These are phyloP conservation scores for Jamesozyma lodderae DNA, from an alignment of 805 yeast species.

Conservation along the genomic window DNA sequence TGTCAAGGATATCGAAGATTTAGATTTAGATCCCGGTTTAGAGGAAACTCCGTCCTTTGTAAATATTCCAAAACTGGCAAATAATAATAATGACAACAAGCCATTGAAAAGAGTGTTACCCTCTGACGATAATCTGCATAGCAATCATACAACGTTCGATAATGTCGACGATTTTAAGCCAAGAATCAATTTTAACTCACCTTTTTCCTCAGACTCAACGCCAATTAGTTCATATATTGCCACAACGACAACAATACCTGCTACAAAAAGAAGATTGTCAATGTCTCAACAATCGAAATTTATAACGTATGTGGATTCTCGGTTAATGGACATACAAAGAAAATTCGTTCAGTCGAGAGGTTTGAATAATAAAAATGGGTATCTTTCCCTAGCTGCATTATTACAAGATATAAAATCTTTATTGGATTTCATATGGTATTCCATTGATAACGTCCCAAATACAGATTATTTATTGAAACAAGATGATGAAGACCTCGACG, in stretches of 20 bases:
- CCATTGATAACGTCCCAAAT: conserved; percentile 35
- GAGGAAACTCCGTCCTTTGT: conserved; percentile 11
- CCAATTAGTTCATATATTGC: conserved; percentile 5
- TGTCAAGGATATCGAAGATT: conserved; percentile 22
- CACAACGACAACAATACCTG: background rate
- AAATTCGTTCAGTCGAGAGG: conserved; percentile 40
- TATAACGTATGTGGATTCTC: conserved; percentile 45
- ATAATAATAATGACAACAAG: conserved; percentile 2
- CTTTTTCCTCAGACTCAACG: conserved; percentile 21
- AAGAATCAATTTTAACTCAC: conserved; percentile 22
- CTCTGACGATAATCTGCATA: too few species aligned
- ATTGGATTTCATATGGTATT: conserved; percentile 53
- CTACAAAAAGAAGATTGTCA: conserved; percentile 27
- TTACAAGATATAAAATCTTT: conserved; percentile 39
- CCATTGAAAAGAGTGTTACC: background rate
- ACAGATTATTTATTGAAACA: conserved; percentile 15
- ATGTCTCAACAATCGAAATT: conserved; percentile 48
- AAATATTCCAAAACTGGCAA: background rate
- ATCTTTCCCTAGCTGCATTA: conserved; percentile 29
- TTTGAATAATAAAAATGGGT: conserved; percentile 26
- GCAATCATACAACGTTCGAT: conserved; percentile 18
- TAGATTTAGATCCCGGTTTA: conserved; percentile 20
- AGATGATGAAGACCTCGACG: background rate
- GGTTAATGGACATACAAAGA: conserved; percentile 46
- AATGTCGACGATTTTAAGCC: conserved; percentile 27